Percentiles rank a stretch among this genome's conserved stretches.
Conservation (phyloP, 805 yeast species). For the Candida andamanensis region DNA sequence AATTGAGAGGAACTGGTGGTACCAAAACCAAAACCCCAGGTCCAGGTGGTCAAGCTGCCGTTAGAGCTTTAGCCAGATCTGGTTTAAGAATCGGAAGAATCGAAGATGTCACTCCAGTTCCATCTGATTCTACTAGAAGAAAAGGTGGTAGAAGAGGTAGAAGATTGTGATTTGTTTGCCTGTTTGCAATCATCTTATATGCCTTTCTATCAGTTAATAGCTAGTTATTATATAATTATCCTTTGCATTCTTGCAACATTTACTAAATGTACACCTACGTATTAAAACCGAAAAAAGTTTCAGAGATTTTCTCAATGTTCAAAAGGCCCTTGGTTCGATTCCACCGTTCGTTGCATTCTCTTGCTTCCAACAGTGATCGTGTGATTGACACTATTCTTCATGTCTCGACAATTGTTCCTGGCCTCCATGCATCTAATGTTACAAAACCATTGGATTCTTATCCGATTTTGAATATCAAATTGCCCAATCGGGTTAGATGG, state of each 20-base stretch:
- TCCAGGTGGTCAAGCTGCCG: conserved; percentile 99
- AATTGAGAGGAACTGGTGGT: conserved; percentile 99
- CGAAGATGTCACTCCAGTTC: conserved; percentile 99
- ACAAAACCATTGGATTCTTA: too few relatives aligned
- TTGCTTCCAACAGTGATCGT: conserved; percentile 2
- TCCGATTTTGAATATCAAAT: too few relatives aligned
- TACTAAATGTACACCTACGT: conserved; percentile 15
- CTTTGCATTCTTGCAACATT: conserved; percentile 10
- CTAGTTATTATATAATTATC: conserved; percentile 5
- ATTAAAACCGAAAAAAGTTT: too few relatives aligned
- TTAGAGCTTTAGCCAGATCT: conserved; percentile 99
- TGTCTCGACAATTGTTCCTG: background rate
- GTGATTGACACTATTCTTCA: conserved; percentile 2
- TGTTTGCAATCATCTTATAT: conserved; percentile 2
- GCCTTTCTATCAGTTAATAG: conserved; percentile 5
- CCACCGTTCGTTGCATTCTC: too few relatives aligned
- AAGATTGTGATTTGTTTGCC: conserved; percentile 65
- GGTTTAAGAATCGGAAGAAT: conserved; percentile 99
- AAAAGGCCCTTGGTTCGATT: too few relatives aligned
- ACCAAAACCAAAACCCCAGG: conserved; percentile 99
- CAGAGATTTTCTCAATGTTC: too few relatives aligned
- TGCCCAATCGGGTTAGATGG: too few relatives aligned
- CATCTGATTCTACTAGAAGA: conserved; percentile 99
- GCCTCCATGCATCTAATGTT: too few relatives aligned
- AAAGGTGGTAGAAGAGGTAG: conserved; percentile 99